Conservation (phyloP, 331 rosid genomes). For the Rhamnella rubrinervis region DNA sequence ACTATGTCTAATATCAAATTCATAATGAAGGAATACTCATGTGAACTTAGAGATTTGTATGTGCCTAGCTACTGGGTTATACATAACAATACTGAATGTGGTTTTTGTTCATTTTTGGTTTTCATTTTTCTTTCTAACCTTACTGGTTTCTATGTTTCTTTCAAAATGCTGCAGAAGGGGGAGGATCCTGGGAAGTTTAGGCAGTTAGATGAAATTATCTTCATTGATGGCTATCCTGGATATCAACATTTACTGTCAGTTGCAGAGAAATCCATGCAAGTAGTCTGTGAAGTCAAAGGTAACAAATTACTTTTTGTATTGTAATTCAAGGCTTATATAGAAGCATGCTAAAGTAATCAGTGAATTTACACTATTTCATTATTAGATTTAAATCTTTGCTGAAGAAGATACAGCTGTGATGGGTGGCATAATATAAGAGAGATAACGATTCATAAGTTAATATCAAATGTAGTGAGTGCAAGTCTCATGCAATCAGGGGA, state of each 20-base stretch:
- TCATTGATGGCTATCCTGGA: constrained; percentile 71
- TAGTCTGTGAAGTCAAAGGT: constrained; percentile 88
- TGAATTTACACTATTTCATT: background rate
- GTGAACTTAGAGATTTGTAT: background rate
- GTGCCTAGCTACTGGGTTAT: background rate
- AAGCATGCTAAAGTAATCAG: constrained; percentile 6
- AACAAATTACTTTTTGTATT: constrained; percentile 12
- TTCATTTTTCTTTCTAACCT: background rate
- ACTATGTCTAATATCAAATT: background rate
- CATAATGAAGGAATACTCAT: background rate
- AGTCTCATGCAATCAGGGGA: background rate
- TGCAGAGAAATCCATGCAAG: constrained; percentile 75
- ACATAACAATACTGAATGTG: constrained; percentile 7
- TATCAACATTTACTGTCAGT: constrained; percentile 64
- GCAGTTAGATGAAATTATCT: constrained; percentile 80
- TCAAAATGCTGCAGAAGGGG: constrained; percentile 60
- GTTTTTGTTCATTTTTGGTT: background rate
- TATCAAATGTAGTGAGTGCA: no score
- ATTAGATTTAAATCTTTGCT: background rate
- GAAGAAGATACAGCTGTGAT: background rate
- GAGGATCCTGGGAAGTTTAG: constrained; percentile 88
- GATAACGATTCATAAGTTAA: background rate
- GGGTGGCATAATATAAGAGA: background rate
- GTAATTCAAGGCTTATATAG: background rate
- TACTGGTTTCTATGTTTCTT: constrained; percentile 18